Base-by-base conservation (phyloP, 495 filamentous ascomycete species). In the Xylaria telfairii region DNA sequence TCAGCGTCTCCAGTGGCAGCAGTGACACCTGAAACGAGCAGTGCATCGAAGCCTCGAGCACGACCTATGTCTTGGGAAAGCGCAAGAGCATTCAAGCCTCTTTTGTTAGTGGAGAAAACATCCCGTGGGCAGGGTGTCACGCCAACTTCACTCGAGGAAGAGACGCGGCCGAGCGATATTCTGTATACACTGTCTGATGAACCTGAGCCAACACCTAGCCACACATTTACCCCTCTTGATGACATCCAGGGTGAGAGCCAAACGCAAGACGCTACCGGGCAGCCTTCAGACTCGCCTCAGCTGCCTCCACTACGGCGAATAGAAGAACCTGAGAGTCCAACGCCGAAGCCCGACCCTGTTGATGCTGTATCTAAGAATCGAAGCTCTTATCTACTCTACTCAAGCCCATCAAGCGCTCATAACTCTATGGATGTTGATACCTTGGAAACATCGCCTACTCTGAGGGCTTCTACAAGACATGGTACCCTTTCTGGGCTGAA, bases 21-120 rank as follows among this genome's bases (percentile, higher is more conserved):
- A 26, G 39, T 71, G 0, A 74, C 61, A 47, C 59, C 66, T 19
- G 80, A 82, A 51, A 72, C 76, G 4, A 72, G 74, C 57, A 74
- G 71, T 28, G 77, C 77, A 3, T 61, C 74, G 4, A 80, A 76
- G 70, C 74, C 64, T 54, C 76, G 81, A 28, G 59, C 79, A 24
- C 78, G 86, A 0, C 86, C 86, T 0, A 87, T 73, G 19, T 85
- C 82, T 10, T 88, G 85, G 85, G 85, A 87, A 53, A 81, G 74
- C 60, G 76, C 78, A 17, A 82, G 81, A 49, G 84, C 84, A 68
- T 83, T 84, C 68, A 84, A 82, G 74, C 87, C 87, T 30, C 70
- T 88, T 10, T 81, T 88, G 19, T 75, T 87, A 10, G 84, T 88
- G 61, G 83, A 82, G 49, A 80, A 73, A 19, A 65, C 67, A 12